Conservation (phyloP, 208 protist genomes). For the Leishmania martiniquensis region DNA sequence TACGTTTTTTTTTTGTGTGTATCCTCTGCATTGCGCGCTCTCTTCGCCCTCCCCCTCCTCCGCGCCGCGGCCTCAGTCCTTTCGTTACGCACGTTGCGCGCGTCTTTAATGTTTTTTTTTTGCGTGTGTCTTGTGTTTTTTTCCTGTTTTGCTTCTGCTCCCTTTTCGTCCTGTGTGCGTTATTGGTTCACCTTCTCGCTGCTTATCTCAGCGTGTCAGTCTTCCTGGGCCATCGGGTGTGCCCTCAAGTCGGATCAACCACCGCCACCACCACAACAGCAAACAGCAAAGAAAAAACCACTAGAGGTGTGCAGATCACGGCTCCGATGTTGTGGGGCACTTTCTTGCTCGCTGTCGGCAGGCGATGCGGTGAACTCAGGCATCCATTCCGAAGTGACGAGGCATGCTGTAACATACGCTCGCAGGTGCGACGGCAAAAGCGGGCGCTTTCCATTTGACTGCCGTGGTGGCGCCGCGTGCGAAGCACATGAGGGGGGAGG, state of each 20-base stretch:
- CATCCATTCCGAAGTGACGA: neutral
- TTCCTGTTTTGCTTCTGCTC: neutral
- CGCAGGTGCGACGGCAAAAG: neutral
- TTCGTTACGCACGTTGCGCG: too few species aligned
- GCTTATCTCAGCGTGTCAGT: neutral
- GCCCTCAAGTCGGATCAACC: too few species aligned
- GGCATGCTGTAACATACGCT: neutral
- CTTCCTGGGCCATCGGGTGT: too few species aligned
- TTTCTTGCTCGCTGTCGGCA: neutral
- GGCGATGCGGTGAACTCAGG: neutral
- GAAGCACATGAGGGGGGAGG: too few species aligned
- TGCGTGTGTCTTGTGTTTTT: neutral
- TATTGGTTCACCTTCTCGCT: neutral
- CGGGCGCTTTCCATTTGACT: neutral
- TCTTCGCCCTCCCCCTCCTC: neutral
- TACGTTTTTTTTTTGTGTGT: neutral
- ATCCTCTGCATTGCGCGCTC: neutral
- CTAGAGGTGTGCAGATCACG: neutral
- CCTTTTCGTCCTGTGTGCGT: neutral
- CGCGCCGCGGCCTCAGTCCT: too few species aligned
- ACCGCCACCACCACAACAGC: too few species aligned
- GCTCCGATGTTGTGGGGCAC: neutral
- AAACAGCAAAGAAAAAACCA: neutral
- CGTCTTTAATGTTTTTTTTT: conserved; percentile 1
- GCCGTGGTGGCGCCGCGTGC: too few species aligned